Evolutionary conservation across 2,329 filamentous ascomycete genomes (phyloP).

Genomic region (Sporothrix dimorphospora): DNA sequence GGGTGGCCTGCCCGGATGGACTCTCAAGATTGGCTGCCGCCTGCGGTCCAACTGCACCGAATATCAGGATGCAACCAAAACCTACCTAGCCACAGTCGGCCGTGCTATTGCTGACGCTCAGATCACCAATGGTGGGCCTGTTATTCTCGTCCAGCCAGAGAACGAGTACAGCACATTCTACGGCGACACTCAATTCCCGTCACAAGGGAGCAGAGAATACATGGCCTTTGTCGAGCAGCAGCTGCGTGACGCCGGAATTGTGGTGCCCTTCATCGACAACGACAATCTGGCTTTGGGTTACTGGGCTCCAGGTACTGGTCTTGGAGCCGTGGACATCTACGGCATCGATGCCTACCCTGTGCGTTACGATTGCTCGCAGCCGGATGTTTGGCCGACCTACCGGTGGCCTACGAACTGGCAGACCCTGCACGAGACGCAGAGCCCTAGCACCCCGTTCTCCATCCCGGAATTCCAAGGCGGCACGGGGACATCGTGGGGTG

Average conservation of each 20-base stretch:
- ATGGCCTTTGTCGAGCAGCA: conserved; percentile 26
- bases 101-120: neutral
- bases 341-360: conserved; percentile 3
- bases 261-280: conserved; percentile 31
- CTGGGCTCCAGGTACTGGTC: neutral
- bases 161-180: conserved; percentile 1
- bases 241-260: conserved; percentile 21
- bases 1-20: neutral
- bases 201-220: conserved; percentile 2
- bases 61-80: neutral
- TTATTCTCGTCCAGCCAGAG: neutral
- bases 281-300: conserved; percentile 6
- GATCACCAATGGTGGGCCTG: neutral
- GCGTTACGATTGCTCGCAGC: conserved; percentile 5
- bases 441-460: neutral
- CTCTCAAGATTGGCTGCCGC: neutral
- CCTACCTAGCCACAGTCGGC: neutral
- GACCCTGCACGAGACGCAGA: neutral
- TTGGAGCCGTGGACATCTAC: neutral
- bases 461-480: neutral
- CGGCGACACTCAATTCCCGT: neutral
- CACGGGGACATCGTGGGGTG: neutral
- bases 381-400: neutral
- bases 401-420: conserved; percentile 3
- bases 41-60: conserved; percentile 9